phyloP scores from a whole-genome alignment of 1,284 basidiomycete species.

The Irpex rosettiformis region DNA sequence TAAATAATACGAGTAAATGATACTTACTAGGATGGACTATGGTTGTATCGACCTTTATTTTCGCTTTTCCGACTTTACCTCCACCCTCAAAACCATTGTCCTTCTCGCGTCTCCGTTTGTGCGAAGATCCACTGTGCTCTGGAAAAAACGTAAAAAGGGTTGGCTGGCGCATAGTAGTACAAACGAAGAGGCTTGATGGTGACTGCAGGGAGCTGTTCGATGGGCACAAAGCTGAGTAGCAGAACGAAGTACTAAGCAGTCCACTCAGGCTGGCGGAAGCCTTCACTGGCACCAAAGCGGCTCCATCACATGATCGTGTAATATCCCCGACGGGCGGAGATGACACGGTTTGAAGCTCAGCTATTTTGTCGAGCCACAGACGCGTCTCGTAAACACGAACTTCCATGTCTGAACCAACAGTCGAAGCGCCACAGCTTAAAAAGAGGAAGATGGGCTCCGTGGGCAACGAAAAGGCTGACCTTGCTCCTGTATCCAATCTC shows the following conservation, averaged over 20 bases:
- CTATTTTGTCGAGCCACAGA: slow-evolving; percentile 9
- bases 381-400: slow-evolving; percentile 12
- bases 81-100: neutral
- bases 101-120: neutral
- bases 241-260: no score
- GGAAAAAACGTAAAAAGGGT: no score
- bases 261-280: no score
- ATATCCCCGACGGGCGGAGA: slow-evolving; percentile 4
- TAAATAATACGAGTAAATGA: neutral
- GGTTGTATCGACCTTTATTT: neutral
- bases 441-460: slow-evolving; percentile 51
- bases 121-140: no score
- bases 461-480: slow-evolving; percentile 20
- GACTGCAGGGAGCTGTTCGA: no score
- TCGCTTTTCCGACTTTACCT: neutral
- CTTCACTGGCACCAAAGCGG: neutral
- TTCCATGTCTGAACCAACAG: slow-evolving; percentile 21
- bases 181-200: no score
- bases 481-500: slow-evolving; percentile 49
- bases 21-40: neutral
- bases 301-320: slow-evolving; percentile 12
- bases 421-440: slow-evolving; percentile 41
- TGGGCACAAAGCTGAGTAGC: no score
- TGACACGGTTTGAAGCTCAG: slow-evolving; percentile 8
- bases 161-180: no score